These are phyloP conservation scores for Pseudonectria buxi DNA, from an alignment of 2,329 filamentous ascomycete species.

Conservation along the genomic window DNA sequence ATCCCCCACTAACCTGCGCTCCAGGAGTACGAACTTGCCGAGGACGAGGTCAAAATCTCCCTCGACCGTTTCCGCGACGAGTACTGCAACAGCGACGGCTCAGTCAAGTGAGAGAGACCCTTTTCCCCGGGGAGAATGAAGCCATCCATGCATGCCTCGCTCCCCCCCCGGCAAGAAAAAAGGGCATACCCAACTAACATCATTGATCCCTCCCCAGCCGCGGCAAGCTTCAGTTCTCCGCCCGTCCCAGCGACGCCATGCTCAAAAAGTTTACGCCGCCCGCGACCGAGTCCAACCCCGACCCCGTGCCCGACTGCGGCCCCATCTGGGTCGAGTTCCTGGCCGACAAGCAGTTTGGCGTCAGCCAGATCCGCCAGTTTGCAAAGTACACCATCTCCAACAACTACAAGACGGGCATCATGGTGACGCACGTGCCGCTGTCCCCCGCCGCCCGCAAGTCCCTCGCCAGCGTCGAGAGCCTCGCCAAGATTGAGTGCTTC, in stretches of 20 bases:
- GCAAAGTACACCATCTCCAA: conserved; percentile 73
- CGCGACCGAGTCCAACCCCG: conserved; percentile 60
- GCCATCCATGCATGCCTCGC: no score
- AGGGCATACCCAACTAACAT: neutral
- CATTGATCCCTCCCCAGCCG: conserved; percentile 49
- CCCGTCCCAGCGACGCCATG: conserved; percentile 78
- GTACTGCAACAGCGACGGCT: conserved; percentile 67
- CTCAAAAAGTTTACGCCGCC: conserved; percentile 73
- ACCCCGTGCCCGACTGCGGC: conserved; percentile 69
- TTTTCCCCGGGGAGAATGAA: no score
- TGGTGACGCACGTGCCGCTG: conserved; percentile 76
- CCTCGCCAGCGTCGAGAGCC: conserved; percentile 67
- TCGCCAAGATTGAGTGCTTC: conserved; percentile 86
- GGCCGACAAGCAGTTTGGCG: conserved; percentile 70
- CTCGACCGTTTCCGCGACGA: conserved; percentile 72
- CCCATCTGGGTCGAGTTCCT: conserved; percentile 93
- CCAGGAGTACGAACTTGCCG: conserved; percentile 87
- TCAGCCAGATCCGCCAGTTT: conserved; percentile 87
- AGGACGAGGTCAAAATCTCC: conserved; percentile 81
- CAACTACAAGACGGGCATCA: conserved; percentile 83
- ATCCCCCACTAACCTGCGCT: conserved; percentile 6
- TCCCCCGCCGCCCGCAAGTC: conserved; percentile 84
- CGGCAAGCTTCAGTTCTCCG: conserved; percentile 78
- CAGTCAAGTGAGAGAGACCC: conserved; percentile 57
- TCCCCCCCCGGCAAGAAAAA: no score